A percentile compares a stretch with the other conserved stretches of the same genome.
These are phyloP conservation scores for Actinomortierella wolfii DNA, from an alignment of 371 early-diverging fungal species.

Conservation along the genomic window DNA sequence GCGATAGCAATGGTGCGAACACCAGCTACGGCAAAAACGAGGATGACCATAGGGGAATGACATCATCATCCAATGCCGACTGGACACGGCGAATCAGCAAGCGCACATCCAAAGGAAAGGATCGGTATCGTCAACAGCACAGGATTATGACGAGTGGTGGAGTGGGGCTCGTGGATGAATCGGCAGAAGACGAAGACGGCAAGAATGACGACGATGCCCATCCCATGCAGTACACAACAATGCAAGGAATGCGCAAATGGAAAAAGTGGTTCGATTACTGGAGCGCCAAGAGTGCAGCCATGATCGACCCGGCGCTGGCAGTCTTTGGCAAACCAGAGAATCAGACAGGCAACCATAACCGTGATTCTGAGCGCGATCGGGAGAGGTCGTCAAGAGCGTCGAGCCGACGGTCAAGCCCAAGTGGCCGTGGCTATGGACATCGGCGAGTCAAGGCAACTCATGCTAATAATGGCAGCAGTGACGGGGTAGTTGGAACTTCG, in stretches of 20 bases:
- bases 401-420: conserved; percentile 29
- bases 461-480: not conserved
- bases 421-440: not conserved
- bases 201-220: too few relatives aligned
- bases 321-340: conserved; percentile 28
- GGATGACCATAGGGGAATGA: too few relatives aligned
- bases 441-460: not conserved
- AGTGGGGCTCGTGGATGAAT: conserved; percentile 27
- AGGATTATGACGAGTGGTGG: not conserved
- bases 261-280: conserved; percentile 43
- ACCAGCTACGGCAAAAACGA: too few relatives aligned
- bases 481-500: too few relatives aligned
- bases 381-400: conserved; percentile 1
- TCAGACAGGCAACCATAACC: not conserved
- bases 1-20: not conserved
- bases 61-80: too few relatives aligned
- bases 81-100: not conserved
- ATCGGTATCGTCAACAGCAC: conserved; percentile 6
- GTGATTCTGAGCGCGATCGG: conserved; percentile 7
- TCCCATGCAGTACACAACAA: conserved; percentile 35
- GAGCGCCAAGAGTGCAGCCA: conserved; percentile 40
- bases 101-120: not conserved
- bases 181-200: conserved; percentile 3
- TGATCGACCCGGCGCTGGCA: conserved; percentile 41
- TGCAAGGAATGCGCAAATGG: conserved; percentile 45